Conservation (phyloP, 2,329 filamentous ascomycete species). For the Neospermospora avenae region DNA sequence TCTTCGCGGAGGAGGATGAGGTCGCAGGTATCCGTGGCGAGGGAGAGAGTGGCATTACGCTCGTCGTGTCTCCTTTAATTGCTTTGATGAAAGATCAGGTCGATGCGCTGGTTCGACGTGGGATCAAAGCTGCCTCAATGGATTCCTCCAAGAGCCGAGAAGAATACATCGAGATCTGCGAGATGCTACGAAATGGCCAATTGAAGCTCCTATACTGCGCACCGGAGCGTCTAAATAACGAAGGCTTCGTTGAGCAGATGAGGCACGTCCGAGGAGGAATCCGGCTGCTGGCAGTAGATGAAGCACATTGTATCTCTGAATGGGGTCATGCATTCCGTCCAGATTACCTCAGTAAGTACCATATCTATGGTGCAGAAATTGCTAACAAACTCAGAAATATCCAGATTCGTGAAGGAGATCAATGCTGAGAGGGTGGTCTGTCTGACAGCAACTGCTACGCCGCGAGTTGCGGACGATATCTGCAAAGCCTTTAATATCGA, state of each 20-base stretch:
- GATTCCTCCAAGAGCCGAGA: conserved; percentile 52
- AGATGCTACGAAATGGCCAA: conserved; percentile 45
- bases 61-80: conserved; percentile 55
- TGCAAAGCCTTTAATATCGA: conserved; percentile 50
- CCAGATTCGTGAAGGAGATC: conserved; percentile 53
- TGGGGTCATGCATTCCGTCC: conserved; percentile 50
- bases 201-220: conserved; percentile 56
- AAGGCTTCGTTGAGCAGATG: conserved; percentile 55
- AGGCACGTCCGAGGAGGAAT: conserved; percentile 52
- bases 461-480: conserved; percentile 52
- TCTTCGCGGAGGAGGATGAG: conserved; percentile 40
- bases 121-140: conserved; percentile 51
- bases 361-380: too few species aligned
- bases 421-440: conserved; percentile 57
- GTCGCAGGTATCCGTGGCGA: conserved; percentile 24
- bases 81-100: conserved; percentile 61
- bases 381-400: conserved; percentile 38
- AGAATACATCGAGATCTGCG: conserved; percentile 40
- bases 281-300: conserved; percentile 54
- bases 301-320: conserved; percentile 58
- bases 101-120: conserved; percentile 48
- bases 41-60: conserved; percentile 44
- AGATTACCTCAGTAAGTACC: conserved; percentile 46
- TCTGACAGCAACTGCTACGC: conserved; percentile 57
- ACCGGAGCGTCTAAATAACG: conserved; percentile 58